phyloP scores from a whole-genome alignment of 768 basidiomycete genomes.

The Psilocybe tampanensis region DNA sequence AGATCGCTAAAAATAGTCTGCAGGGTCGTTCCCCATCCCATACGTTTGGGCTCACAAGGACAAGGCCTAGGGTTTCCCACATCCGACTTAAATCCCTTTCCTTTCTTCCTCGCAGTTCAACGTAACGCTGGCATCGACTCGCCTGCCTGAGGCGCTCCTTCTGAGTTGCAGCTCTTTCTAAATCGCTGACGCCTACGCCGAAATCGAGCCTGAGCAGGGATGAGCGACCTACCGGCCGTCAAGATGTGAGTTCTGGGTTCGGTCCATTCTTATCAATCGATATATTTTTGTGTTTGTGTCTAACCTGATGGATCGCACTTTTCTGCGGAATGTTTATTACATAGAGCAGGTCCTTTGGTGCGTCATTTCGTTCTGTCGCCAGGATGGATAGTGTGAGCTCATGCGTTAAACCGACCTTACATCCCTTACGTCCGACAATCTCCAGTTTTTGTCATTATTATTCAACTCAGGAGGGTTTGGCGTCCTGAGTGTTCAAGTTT shows the following conservation, averaged over 20 bases:
- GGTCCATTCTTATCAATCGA: neutral
- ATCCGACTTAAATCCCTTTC: no score
- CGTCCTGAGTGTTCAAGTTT: slow-evolving; percentile 14
- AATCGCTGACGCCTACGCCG: neutral
- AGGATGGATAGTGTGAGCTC: neutral
- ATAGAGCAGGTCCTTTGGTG: neutral
- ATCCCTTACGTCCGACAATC: neutral
- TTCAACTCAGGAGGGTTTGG: slow-evolving; percentile 5
- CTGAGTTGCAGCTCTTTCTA: neutral
- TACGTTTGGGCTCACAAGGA: no score
- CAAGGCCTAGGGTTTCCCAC: no score
- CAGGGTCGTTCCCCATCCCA: no score
- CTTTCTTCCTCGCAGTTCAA: no score
- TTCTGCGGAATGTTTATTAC: neutral
- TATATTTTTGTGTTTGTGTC: neutral
- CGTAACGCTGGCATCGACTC: no score
- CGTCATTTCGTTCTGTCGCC: neutral
- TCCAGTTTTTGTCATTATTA: neutral
- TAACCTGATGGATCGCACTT: neutral
- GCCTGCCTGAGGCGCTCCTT: neutral
- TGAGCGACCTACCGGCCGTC: neutral
- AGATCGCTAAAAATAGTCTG: no score
- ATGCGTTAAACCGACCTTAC: neutral
- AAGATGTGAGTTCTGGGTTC: neutral
- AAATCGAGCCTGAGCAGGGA: neutral